phyloP scores from a whole-genome alignment of 2,329 filamentous ascomycete genomes.

The Ascochyta fabae region DNA sequence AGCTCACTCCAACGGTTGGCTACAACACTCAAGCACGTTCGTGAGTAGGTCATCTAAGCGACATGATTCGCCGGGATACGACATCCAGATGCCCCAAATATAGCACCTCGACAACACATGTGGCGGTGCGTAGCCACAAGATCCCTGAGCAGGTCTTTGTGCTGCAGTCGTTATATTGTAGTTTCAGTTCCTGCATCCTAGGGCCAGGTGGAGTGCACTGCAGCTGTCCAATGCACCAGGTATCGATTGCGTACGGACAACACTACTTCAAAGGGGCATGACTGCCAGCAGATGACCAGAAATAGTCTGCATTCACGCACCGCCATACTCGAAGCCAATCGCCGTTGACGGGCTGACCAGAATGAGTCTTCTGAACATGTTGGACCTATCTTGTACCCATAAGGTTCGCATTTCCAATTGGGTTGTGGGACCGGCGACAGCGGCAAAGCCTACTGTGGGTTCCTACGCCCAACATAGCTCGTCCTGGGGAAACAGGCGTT shows the following conservation, averaged over 20 bases:
- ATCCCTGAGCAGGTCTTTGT: background rate
- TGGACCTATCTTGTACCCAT: background rate
- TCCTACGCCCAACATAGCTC: slow-evolving; percentile 25
- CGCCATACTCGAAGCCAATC: background rate
- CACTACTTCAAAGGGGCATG: background rate
- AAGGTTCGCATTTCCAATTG: slow-evolving; percentile 7
- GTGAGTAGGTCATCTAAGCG: background rate
- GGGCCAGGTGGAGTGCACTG: background rate
- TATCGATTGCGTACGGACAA: slow-evolving; percentile 6
- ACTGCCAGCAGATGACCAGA: background rate
- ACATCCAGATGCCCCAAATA: background rate
- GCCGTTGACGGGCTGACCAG: background rate
- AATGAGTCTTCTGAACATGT: background rate
- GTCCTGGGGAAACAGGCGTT: slow-evolving; percentile 4
- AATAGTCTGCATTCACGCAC: slow-evolving; percentile 7
- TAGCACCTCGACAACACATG: slow-evolving; percentile 6
- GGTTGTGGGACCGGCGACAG: slow-evolving; percentile 13
- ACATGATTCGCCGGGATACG: background rate
- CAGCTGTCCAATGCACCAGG: slow-evolving; percentile 10
- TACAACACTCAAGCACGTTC: slow-evolving; percentile 15
- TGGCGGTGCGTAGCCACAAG: slow-evolving; percentile 6
- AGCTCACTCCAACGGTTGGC: slow-evolving; percentile 21
- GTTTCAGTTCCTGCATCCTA: slow-evolving; percentile 9
- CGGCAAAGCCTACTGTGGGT: slow-evolving; percentile 16
- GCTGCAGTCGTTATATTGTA: background rate